Conservation (phyloP, 164 flowering plant species). For the Liquidambar formosana region DNA sequence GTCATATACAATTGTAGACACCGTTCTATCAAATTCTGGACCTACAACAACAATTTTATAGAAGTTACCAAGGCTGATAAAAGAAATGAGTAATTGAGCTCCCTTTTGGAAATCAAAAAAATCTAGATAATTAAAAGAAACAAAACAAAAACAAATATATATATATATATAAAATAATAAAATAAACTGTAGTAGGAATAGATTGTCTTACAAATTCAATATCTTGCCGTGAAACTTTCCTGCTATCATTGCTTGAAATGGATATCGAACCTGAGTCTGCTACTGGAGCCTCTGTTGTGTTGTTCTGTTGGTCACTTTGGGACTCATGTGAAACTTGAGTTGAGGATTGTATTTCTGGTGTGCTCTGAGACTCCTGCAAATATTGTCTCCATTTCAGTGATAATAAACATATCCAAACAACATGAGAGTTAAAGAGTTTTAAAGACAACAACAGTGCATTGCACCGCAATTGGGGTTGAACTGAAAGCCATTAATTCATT, state of each 20-base stretch:
- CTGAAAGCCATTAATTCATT: background rate
- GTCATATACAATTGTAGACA: constrained; percentile 95
- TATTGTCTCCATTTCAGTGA: constrained; percentile 1
- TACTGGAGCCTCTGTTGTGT: constrained; percentile 55
- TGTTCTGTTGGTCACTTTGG: constrained; percentile 63
- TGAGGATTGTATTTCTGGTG: constrained; percentile 57
- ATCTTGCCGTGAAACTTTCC: constrained; percentile 87
- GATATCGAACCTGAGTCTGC: constrained; percentile 75
- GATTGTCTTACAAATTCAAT: constrained; percentile 65
- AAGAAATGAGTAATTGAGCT: background rate
- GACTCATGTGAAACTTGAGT: constrained; percentile 68
- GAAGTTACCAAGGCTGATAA: background rate
- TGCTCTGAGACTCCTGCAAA: constrained; percentile 46
- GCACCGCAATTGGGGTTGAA: background rate
- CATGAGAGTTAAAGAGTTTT: background rate
- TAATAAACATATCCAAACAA: background rate
- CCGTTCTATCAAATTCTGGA: constrained; percentile 90
- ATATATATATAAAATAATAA: background rate
- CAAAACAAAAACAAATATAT: too few species aligned
- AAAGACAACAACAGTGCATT: background rate
- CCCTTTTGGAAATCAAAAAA: background rate
- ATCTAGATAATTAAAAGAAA: too few species aligned
- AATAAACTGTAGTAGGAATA: background rate
- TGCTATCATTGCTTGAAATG: constrained; percentile 70
- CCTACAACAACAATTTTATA: constrained; percentile 46